Base-by-base conservation (phyloP, 1,284 basidiomycete species). In the Veloboletus limbatus region DNA sequence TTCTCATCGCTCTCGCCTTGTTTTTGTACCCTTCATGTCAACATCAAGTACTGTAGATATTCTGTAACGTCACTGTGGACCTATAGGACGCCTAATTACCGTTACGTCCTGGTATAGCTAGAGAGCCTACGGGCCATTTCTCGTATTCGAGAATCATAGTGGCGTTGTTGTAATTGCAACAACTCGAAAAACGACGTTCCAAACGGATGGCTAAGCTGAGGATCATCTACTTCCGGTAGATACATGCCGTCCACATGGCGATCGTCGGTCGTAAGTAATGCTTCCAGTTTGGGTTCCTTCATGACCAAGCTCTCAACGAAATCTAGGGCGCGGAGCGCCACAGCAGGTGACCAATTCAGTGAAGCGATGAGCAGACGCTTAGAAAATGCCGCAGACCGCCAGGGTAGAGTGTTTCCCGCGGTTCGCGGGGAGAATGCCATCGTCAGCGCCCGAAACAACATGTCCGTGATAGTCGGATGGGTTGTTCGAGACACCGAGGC, bases 351-450 rank as follows among this genome's bases (percentile, higher is more conserved):
- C 81, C 92, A 91, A 59, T 88, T 82, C 37, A 97, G 72, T 11
- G 85, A 81, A 21, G 85, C 84, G 38, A 79, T 80, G 22, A 93
- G 73, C 32, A 99, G 75, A 21, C 97, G 87, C 70, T 98, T 98
- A 45, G 88, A 79, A 66, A 99, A 98, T 2, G 95, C 91, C 17
- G 92, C 91, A 20, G 83, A 78, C 53, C 93, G 84, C 76, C 85
- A 87, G 13, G 90, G 77, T 3, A 93, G 82, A 3, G 82, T 62
- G 47, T 69, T 67, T 28, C 79, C 74, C 56, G 74, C 73, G 40
- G 75, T 75, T 58, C 78, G 81, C 49, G 75, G 83, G 53, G 79
- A 81, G 72, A 97, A 95, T 34, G 85, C 81, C 45, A 89, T 77
- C 48, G 82, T 75, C 41, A 98, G 76, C 32, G 90, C 87, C 43